These are phyloP conservation scores for Scytalidium sp. DNA, from an alignment of 2,329 filamentous ascomycete genomes.

Conservation along the genomic window DNA sequence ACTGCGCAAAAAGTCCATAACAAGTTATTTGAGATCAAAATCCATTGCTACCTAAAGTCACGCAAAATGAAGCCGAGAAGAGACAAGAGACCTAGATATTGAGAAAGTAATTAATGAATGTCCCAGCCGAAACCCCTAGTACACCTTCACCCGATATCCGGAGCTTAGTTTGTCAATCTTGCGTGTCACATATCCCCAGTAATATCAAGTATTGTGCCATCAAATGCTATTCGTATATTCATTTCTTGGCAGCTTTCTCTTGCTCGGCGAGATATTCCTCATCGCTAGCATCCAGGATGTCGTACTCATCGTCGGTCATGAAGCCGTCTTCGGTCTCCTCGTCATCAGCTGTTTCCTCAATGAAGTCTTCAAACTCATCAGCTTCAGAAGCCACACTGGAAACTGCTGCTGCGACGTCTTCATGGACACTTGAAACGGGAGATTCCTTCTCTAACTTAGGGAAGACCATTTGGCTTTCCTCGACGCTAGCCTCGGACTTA, in stretches of 20 bases:
- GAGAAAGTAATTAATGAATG: conserved; percentile 10
- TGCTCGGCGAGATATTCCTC: conserved; percentile 70
- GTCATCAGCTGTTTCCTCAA: conserved; percentile 55
- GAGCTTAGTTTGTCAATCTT: conserved; percentile 27
- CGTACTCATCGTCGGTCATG: conserved; percentile 96
- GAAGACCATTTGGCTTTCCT: conserved; percentile 83
- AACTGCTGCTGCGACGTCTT: conserved; percentile 46
- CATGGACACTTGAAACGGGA: conserved; percentile 74
- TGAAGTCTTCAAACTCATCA: conserved; percentile 45
- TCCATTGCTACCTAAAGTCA: neutral
- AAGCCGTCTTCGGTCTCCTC: conserved; percentile 70
- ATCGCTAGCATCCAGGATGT: conserved; percentile 92
- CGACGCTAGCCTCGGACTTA: conserved; percentile 26
- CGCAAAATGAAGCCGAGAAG: neutral
- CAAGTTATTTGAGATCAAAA: neutral
- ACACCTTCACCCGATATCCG: conserved; percentile 23
- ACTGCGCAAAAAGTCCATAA: conserved; percentile 19
- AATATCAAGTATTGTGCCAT: neutral
- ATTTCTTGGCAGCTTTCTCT: conserved; percentile 24
- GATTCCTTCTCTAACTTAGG: conserved; percentile 95
- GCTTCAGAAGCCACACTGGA: conserved; percentile 47
- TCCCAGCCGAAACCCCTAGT: conserved; percentile 14
- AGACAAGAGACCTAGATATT: neutral
- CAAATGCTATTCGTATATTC: conserved; percentile 7
- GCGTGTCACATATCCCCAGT: conserved; percentile 14